Base-by-base conservation (phyloP, 176 grass and related monocot genomes). In the Carex parvula region DNA sequence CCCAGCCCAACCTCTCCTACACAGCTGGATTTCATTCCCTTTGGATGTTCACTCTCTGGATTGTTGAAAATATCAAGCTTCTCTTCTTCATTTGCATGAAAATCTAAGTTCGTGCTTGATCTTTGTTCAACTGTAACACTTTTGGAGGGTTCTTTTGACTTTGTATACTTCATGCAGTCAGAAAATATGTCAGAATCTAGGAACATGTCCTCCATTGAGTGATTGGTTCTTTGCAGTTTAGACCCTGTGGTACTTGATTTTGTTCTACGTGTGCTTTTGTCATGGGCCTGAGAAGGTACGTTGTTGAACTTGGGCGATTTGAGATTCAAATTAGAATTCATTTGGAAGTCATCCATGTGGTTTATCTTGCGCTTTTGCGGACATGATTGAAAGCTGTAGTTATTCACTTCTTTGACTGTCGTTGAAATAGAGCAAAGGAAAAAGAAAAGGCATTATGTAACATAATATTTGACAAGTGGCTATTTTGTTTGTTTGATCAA, bases 61-160 rank as follows among this genome's bases (percentile, higher is more conserved):
- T 63, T 63, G 4, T 75, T 62, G n/a, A 75, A 66, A 35, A 48
- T 15, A 63, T 80, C 75, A 80, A 11, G 12, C 41, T 80, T 86
- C 29, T 68, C 84, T 86, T 81, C 61, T 62, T 39, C 71, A 35
- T 44, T 85, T 81, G 79, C 79, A 81, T 24, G 16, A 7, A 81
- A 62, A 62, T 48, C 39, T 37, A 63, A n/a, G 79, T 48, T 44
- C 9, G 79, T 64, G 58, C 79, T 26, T 24, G 37, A 65, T 67
- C 33, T 83, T 68, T 83, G 80, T 52, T 83, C 80, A 14, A 66
- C 48, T 66, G 22, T 66, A 52, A 52, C 80, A 68, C 80, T 83
- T 54, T 26, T 83, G 35, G 60, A 83, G 80, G 80, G 59, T 18
- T 83, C 46, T 65, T 52, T 66, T 66, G 80, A 65, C n/a, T 29